Evolutionary conservation across 1,284 basidiomycete genomes (phyloP), one percentile per base, ranked within the genome.

Genomic region (Ganoderma lucidum): DNA sequence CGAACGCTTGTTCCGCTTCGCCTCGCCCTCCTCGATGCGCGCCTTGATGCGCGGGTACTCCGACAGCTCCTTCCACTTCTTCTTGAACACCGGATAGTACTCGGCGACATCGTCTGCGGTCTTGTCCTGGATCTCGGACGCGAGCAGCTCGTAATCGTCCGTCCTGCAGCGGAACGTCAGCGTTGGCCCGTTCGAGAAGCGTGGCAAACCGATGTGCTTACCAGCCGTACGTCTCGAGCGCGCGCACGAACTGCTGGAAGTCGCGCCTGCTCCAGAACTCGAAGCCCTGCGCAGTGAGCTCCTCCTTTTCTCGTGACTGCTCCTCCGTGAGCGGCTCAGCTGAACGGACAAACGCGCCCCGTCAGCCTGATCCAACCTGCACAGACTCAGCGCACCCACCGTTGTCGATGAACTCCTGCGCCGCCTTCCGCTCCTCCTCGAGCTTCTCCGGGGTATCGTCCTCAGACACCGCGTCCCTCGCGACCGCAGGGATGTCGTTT

Each of bases 201-300:
- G 61, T 6, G 35, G 2, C 23, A 8, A 61, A 10, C 12, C 48
- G 9, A 23, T 23, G 41, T 6, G 78, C 88, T 53, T 66, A 93
- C 93, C 96, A 95, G 66, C 97, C 97, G 78, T 96, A 91, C 9
- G 88, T 89, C 79, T 98, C 97, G 59, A 96, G 83, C 0, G 91
- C 96, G 64, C 90, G 87, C 62, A 98, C 88, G 77, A 99, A 96
- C 75, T 93, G 93, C 77, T 97, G 96, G 86, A 96, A 99, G 79
- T 99, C 96, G 58, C 96, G 89, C 72, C 95, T 87, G 78, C 92
- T 95, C 97, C 97, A 98, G 74, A 93, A 91, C 42, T 90, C 88
- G 82, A 98, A 98, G 17, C 96, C 96, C 68, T 93, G 85, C 41
- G 85, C 86, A n/a, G 92, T 88, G 44, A 94, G 88, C 59, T 86